These are phyloP conservation scores for Phaeotremella fagi DNA, from an alignment of 768 basidiomycete species.

Conservation along the genomic window DNA sequence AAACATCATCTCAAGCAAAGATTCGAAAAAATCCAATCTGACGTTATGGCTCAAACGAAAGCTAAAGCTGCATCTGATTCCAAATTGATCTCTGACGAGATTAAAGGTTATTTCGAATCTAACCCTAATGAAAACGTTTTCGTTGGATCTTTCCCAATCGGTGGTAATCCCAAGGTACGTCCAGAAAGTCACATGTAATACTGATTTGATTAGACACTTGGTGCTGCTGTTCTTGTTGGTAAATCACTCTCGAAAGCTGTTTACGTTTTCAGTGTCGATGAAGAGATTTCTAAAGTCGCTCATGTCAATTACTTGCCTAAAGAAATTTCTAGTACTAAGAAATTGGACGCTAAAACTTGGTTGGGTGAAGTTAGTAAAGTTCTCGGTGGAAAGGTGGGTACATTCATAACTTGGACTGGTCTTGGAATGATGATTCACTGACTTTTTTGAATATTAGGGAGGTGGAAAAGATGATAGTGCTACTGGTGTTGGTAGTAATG, in stretches of 20 bases:
- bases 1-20: slow-evolving; percentile 77
- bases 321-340: slow-evolving; percentile 52
- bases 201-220: slow-evolving; percentile 24
- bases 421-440: too few relatives aligned
- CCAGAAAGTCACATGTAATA: not conserved
- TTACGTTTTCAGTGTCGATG: slow-evolving; percentile 80
- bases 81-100: slow-evolving; percentile 67
- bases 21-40: slow-evolving; percentile 66
- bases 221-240: slow-evolving; percentile 62
- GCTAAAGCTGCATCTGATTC: slow-evolving; percentile 70
- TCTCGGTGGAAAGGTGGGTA: slow-evolving; percentile 80
- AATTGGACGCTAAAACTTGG: slow-evolving; percentile 84
- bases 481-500: slow-evolving; percentile 76
- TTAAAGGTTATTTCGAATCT: slow-evolving; percentile 70
- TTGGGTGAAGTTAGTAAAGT: slow-evolving; percentile 69
- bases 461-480: slow-evolving; percentile 92
- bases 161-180: slow-evolving; percentile 76
- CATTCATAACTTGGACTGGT: too few relatives aligned
- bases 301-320: slow-evolving; percentile 83
- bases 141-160: slow-evolving; percentile 62
- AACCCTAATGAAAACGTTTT: slow-evolving; percentile 67
- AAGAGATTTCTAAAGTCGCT: slow-evolving; percentile 65
- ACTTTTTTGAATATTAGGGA: too few relatives aligned
- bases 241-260: slow-evolving; percentile 75
- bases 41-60: slow-evolving; percentile 77